Evolutionary conservation across 805 yeast species (phyloP).

Genomic region (Candida michaelii): DNA sequence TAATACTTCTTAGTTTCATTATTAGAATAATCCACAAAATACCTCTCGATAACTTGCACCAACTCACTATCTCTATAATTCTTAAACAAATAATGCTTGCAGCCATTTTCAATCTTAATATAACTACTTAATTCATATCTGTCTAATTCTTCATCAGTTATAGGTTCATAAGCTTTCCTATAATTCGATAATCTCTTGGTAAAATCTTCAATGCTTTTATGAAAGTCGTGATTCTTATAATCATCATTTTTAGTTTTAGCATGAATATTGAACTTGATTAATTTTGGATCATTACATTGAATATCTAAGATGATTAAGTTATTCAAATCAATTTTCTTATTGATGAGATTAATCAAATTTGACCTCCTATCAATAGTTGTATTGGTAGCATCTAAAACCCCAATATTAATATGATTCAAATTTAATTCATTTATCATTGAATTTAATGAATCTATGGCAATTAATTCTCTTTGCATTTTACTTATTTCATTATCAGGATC

Average conservation of each 20-base stretch:
- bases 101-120: constrained; percentile 27
- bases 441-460: constrained; percentile 34
- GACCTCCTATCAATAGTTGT: constrained; percentile 35
- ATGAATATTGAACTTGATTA: constrained; percentile 60
- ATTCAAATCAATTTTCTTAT: constrained; percentile 15
- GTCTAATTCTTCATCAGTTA: constrained; percentile 24
- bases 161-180: constrained; percentile 33
- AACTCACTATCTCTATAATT: constrained; percentile 12
- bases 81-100: constrained; percentile 18
- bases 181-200: constrained; percentile 56
- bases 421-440: constrained; percentile 31
- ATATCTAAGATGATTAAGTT: constrained; percentile 59
- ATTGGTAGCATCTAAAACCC: constrained; percentile 45
- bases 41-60: constrained; percentile 10
- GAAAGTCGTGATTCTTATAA: constrained; percentile 52
- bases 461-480: constrained; percentile 32
- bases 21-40: constrained; percentile 18
- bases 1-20: constrained; percentile 25
- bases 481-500: constrained; percentile 34
- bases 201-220: constrained; percentile 58
- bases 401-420: constrained; percentile 28
- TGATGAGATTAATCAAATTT: constrained; percentile 28
- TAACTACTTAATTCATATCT: constrained; percentile 23
- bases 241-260: constrained; percentile 64
- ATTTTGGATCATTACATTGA: constrained; percentile 51